Evolutionary conservation across 2,329 filamentous ascomycete genomes (phyloP), one percentile per base, ranked within the genome.

Genomic region (Coniella vitis): DNA sequence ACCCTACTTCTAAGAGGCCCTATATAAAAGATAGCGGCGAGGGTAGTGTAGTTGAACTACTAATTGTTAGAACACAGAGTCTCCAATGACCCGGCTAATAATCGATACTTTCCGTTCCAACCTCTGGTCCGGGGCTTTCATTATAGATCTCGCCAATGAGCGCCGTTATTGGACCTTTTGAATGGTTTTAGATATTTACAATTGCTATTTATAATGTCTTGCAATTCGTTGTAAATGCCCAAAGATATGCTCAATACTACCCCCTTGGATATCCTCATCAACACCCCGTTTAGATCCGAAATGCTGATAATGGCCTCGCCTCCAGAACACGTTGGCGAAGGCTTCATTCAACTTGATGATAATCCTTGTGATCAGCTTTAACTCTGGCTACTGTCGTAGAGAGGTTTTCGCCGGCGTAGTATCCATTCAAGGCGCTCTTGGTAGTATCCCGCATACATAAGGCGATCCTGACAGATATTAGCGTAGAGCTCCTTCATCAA

Each of bases 61-160:
- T n/a, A n/a, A n/a, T n/a, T n/a, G n/a, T n/a, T n/a, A n/a, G n/a
- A n/a, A n/a, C n/a, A n/a, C n/a, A n/a, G n/a, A n/a, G n/a, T n/a
- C n/a, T n/a, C n/a, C n/a, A n/a, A n/a, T n/a, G n/a, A n/a, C n/a
- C n/a, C n/a, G n/a, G n/a, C n/a, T n/a, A n/a, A n/a, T n/a, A n/a
- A n/a, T n/a, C n/a, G n/a, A n/a, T 74, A 57, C 51, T 76, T 70
- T 57, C 69, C 4, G 71, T 80, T 1, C 78, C 79, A 0, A 83
- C 52, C 44, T 81, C 75, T 14, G 75, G 73, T 0, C 76, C 78
- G 0, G 76, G 72, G 0, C 69, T 76, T 0, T 60, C 55, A 0
- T 55, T 54, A 53, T 79, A 75, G 0, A 69, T 56, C 0, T 60
- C 36, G 17, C 63, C 58, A 13, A 81, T 73, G 61, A 72, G 73